A percentile compares a stretch with the other conserved stretches of the same genome.
Evolutionary conservation across 169 alveolate species (phyloP).

Genomic region (Plasmodium inui): DNA sequence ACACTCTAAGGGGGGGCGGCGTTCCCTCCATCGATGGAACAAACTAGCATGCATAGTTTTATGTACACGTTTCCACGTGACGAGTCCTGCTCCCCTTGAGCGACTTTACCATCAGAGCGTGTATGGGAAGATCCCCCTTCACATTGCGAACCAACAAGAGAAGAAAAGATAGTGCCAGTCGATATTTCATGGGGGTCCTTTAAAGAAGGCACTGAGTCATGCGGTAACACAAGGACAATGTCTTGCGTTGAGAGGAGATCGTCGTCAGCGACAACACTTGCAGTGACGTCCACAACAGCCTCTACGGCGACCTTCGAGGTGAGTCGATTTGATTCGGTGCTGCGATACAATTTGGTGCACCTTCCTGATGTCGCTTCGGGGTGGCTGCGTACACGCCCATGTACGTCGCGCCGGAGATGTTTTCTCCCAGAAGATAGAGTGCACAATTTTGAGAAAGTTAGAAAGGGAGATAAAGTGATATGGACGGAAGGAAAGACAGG

Average conservation of each 20-base stretch:
- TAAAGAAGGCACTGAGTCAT: not conserved
- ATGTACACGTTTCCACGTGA: not conserved
- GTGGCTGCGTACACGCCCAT: not conserved
- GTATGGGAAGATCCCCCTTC: slow-evolving; percentile 52
- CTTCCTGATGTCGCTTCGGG: not conserved
- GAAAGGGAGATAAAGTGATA: not conserved
- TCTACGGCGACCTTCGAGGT: not conserved
- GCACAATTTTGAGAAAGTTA: not conserved
- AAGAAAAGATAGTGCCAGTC: not conserved
- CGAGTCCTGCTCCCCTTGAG: not conserved
- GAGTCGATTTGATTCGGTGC: not conserved
- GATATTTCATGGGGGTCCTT: slow-evolving; percentile 14
- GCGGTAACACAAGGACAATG: slow-evolving; percentile 1
- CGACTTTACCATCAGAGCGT: slow-evolving; percentile 64
- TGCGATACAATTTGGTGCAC: not conserved
- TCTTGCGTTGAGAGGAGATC: not conserved
- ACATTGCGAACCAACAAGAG: not conserved
- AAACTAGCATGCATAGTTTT: not conserved
- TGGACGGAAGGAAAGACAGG: not conserved
- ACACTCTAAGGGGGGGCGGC: not conserved
- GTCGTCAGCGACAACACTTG: not conserved
- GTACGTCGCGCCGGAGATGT: not conserved
- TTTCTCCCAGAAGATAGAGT: not conserved
- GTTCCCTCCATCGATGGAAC: not conserved
- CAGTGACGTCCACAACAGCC: not conserved